Conservation (phyloP, 169 alveolate species). For the Plasmodium chabaudi region DNA sequence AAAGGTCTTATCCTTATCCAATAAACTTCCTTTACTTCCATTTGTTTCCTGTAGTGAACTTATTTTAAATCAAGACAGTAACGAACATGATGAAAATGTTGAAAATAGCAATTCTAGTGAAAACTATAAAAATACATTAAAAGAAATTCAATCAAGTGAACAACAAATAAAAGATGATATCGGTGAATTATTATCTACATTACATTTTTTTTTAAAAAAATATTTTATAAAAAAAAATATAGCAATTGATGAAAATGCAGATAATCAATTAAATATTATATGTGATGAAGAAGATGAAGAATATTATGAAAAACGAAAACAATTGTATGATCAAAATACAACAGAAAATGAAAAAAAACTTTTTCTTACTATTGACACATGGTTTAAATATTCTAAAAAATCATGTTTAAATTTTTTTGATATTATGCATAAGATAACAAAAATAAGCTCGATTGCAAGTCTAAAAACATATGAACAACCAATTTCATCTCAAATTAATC, state of each 20-base stretch:
- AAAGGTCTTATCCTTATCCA: constrained; percentile 38
- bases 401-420: constrained; percentile 72
- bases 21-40: constrained; percentile 45
- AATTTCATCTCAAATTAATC: constrained; percentile 67
- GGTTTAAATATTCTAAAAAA: constrained; percentile 68
- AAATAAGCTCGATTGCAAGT: constrained; percentile 63
- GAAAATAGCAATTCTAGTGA: constrained; percentile 11
- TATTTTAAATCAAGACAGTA: constrained; percentile 4
- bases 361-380: constrained; percentile 55
- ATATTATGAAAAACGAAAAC: constrained; percentile 49
- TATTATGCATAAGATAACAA: constrained; percentile 69
- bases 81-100: background rate
- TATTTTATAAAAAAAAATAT: constrained; percentile 41
- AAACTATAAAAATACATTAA: background rate
- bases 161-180: constrained; percentile 37
- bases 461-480: constrained; percentile 72
- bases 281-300: constrained; percentile 75
- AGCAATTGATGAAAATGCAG: constrained; percentile 27
- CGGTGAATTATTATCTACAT: constrained; percentile 23
- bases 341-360: constrained; percentile 68
- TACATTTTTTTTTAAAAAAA: constrained; percentile 47
- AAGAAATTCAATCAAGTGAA: constrained; percentile 34
- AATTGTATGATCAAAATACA: constrained; percentile 27
- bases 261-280: constrained; percentile 43
- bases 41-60: constrained; percentile 42